Conservation (phyloP, 1,139 yeast species). For the Taiozyma sp. region DNA sequence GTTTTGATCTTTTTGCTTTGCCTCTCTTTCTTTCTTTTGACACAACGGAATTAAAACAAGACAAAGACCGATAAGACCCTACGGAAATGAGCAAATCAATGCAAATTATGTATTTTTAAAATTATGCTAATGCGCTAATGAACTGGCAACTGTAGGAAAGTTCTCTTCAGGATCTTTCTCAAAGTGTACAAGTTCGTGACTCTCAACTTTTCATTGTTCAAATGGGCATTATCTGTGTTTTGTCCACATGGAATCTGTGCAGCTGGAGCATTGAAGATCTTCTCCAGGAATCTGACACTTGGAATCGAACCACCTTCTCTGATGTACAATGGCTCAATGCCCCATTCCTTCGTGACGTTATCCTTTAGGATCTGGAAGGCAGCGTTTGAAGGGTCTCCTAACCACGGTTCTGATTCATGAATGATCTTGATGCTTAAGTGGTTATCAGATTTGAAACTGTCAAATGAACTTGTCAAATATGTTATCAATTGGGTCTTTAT, state of each 20-base stretch:
- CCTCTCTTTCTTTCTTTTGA: background rate
- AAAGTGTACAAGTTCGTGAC: conserved; percentile 73
- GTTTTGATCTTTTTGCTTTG: background rate
- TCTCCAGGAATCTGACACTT: conserved; percentile 78
- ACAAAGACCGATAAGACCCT: background rate
- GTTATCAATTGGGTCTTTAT: conserved; percentile 46
- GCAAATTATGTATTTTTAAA: background rate
- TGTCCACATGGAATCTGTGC: conserved; percentile 98
- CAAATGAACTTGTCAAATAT: conserved; percentile 43
- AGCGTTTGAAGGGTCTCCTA: conserved; percentile 74
- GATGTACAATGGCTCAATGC: conserved; percentile 66
- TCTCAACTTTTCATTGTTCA: conserved; percentile 79
- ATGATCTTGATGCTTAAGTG: conserved; percentile 51
- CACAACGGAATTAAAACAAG: background rate
- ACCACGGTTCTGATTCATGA: conserved; percentile 95
- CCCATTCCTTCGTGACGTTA: conserved; percentile 62
- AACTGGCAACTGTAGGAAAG: conserved; percentile 17
- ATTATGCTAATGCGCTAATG: background rate
- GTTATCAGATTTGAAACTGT: conserved; percentile 51
- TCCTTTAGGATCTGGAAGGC: conserved; percentile 62
- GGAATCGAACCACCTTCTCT: conserved; percentile 98
- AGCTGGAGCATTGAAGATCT: conserved; percentile 78
- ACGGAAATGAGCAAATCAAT: background rate
- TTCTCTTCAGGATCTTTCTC: conserved; percentile 46
- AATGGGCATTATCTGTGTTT: conserved; percentile 89